A percentile compares a stretch with the other conserved stretches of the same genome.
phyloP scores from a whole-genome alignment of 306 rosid genomes.

The Lathyrus tuberosus region DNA sequence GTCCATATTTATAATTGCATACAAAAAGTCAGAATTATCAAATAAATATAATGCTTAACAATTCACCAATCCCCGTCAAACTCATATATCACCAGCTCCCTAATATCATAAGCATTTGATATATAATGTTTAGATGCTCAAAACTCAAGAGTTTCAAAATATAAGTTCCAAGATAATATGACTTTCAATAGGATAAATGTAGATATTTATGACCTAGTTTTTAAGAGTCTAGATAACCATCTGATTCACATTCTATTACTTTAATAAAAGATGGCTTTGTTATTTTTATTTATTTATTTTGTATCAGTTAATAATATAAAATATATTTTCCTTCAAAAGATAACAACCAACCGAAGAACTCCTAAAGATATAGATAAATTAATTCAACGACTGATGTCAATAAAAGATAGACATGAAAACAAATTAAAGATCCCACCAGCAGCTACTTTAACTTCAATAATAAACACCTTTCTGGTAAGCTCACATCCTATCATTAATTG shows the following conservation, averaged over 20 bases:
- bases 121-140: not conserved
- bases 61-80: not conserved
- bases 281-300: too few relatives aligned
- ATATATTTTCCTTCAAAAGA: not conserved
- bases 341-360: not conserved
- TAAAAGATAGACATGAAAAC: conserved; percentile 14
- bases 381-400: not conserved
- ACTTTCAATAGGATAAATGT: not conserved
- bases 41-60: not conserved
- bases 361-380: conserved; percentile 20
- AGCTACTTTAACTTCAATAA: conserved; percentile 30
- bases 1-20: not conserved
- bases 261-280: too few relatives aligned
- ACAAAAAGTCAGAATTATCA: not conserved
- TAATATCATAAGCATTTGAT: conserved; percentile 5
- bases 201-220: too few relatives aligned
- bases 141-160: conserved; percentile 15
- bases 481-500: too few relatives aligned
- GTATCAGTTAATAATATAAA: not conserved
- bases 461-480: conserved; percentile 36
- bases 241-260: too few relatives aligned
- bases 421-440: conserved; percentile 14
- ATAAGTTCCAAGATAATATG: not conserved
- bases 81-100: not conserved
- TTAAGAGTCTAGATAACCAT: not conserved